Evolutionary conservation across 345 rosid genomes (phyloP), one percentile per base, ranked within the genome.

Genomic region (Aegle marmelos): DNA sequence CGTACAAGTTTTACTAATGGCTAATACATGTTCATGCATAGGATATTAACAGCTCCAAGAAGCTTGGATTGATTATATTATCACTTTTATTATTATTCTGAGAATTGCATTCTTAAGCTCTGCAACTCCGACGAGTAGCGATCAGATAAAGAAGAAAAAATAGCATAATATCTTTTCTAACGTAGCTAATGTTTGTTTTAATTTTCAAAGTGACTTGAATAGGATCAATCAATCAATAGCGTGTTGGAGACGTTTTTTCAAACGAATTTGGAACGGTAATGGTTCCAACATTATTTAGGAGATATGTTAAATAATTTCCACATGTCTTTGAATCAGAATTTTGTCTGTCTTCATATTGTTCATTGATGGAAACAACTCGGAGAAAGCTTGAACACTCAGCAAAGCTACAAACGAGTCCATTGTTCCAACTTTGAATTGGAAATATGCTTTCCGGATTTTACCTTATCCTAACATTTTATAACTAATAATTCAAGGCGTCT

Each of bases 301-400:
- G 21, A 34, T 70, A 28, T 72, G 72, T 69, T 36, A 75, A 53
- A 62, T 28, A 50, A 50, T 36, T 45, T 75, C 54, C 78, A 56
- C 28, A 54, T 57, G 70, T 11, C 45, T 13, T 25, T 72, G 78
- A 48, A 36, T 65, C 62, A 28, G 33, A 67, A 19, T 45, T 24
- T 16, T 30, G 63, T n/a, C 33, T 17, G 28, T 33, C 16, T 70
- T 22, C 28, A 45, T 11, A 41, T 37, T 77, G 72, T 68, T 68
- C 75, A 59, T 72, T 81, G 78, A 81, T 41, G 62, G 75, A 68
- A 53, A 34, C 78, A 77, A 61, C 68, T 77, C 75, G 69, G 33
- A 50, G 41, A 63, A 73, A 48, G 30, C 59, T 17, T 48, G 1
- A 27, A 69, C 24, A 14, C 24, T 39, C 2, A 11, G 48, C 8